Conservation (phyloP, 768 basidiomycete genomes). For the Termitomyces eurrhizus region DNA sequence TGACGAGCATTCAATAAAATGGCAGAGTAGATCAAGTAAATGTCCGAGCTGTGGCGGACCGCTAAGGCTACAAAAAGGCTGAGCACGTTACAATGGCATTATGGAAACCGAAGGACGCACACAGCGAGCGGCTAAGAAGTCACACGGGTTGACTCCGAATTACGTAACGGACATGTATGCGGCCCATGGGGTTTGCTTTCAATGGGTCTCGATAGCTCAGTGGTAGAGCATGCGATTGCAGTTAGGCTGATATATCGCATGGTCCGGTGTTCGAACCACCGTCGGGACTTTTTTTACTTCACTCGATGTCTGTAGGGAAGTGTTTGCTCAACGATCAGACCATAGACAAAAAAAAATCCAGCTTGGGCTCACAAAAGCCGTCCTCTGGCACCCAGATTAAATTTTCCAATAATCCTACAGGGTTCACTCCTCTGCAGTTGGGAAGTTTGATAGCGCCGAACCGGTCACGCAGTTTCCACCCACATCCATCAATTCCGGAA, state of each 20-base stretch:
- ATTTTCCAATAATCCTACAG: too few relatives aligned
- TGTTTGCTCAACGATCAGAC: too few relatives aligned
- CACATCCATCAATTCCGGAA: too few relatives aligned
- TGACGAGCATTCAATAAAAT: neutral
- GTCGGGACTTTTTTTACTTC: slow-evolving; percentile 5
- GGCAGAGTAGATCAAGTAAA: neutral
- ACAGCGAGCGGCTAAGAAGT: neutral
- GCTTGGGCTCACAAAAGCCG: too few relatives aligned
- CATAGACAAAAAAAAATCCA: too few relatives aligned
- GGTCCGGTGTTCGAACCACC: slow-evolving; percentile 15
- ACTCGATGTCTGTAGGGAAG: neutral
- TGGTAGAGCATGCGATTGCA: slow-evolving; percentile 15
- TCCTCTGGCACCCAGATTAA: too few relatives aligned
- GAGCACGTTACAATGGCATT: neutral
- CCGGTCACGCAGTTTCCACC: too few relatives aligned
- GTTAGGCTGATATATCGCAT: neutral
- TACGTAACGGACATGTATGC: too few relatives aligned
- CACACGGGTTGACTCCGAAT: too few relatives aligned
- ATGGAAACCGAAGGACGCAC: neutral
- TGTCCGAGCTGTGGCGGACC: neutral
- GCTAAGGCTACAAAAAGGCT: neutral
- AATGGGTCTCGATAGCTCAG: slow-evolving; percentile 9
- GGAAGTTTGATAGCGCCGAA: too few relatives aligned
- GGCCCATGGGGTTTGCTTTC: too few relatives aligned
- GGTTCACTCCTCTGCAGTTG: too few relatives aligned